Conservation (phyloP, 2,329 filamentous ascomycete species). For the Colletotrichum agaves region DNA sequence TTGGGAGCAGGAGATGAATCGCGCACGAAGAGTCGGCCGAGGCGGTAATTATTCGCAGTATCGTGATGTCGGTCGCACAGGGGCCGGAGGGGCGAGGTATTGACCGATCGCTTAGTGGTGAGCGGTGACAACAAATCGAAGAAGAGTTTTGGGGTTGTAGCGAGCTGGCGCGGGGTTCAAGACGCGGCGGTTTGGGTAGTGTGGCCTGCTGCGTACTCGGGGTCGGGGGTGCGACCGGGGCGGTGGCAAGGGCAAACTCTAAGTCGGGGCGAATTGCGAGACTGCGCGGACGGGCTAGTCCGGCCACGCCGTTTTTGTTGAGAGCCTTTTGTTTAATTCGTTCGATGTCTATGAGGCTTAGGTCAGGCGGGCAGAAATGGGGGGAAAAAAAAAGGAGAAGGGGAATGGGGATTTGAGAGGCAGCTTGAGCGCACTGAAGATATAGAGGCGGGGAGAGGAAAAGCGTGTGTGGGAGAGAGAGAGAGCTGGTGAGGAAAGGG, state of each 20-base stretch:
- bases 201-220: conserved; percentile 29
- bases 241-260: conserved; percentile 37
- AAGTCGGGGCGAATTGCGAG: conserved; percentile 26
- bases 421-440: neutral
- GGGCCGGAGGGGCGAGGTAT: neutral
- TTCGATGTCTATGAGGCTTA: conserved; percentile 1
- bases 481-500: neutral
- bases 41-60: conserved; percentile 8
- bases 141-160: conserved; percentile 22
- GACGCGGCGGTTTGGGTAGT: conserved; percentile 29
- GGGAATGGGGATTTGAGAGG: neutral
- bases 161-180: conserved; percentile 29
- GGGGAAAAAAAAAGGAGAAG: neutral
- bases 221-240: conserved; percentile 35
- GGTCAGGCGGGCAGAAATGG: neutral
- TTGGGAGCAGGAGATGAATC: neutral
- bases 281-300: conserved; percentile 28
- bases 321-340: neutral
- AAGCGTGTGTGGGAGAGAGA: neutral
- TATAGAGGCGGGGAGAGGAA: neutral
- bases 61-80: conserved; percentile 5
- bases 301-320: conserved; percentile 33
- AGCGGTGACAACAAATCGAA: conserved; percentile 25
- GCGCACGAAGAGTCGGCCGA: neutral
- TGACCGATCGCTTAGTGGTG: conserved; percentile 22